These are phyloP conservation scores for Volvariella surrecta DNA, from an alignment of 1,284 basidiomycete genomes.

Conservation along the genomic window DNA sequence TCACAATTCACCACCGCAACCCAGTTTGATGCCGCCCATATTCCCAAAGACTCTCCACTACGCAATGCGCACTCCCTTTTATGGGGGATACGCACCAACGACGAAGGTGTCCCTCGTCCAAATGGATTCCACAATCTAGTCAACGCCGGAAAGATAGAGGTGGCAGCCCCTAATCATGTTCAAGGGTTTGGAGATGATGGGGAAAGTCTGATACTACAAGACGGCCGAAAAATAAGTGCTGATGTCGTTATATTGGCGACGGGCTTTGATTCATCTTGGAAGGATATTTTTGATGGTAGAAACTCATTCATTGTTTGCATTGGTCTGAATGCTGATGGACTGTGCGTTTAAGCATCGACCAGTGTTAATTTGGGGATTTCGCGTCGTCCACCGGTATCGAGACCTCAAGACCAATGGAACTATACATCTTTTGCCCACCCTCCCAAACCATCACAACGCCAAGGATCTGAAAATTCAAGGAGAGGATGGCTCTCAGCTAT, in stretches of 20 bases:
- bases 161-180: slow-evolving; percentile 34
- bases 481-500: slow-evolving; percentile 33
- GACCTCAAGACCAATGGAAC: slow-evolving; percentile 19
- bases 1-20: background rate
- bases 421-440: slow-evolving; percentile 24
- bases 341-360: slow-evolving; percentile 24
- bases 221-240: slow-evolving; percentile 16
- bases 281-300: slow-evolving; percentile 35
- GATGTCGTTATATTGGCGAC: slow-evolving; percentile 45
- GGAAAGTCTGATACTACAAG: slow-evolving; percentile 14
- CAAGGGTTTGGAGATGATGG: slow-evolving; percentile 32
- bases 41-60: slow-evolving; percentile 35
- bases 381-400: slow-evolving; percentile 19
- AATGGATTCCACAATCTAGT: slow-evolving; percentile 32
- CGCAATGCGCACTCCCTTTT: slow-evolving; percentile 32
- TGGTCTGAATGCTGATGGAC: background rate
- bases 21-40: slow-evolving; percentile 29
- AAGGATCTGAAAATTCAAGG: slow-evolving; percentile 12
- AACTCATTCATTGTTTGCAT: background rate
- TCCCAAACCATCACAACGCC: slow-evolving; percentile 9
- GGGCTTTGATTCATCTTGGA: slow-evolving; percentile 49
- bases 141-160: slow-evolving; percentile 32
- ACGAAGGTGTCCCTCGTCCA: slow-evolving; percentile 34
- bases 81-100: slow-evolving; percentile 41
- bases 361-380: slow-evolving; percentile 29